A percentile compares a stretch with the other conserved stretches of the same genome.
These are phyloP conservation scores for Colletotrichum gloeosporioides DNA, from an alignment of 2,329 filamentous ascomycete genomes.

Conservation along the genomic window DNA sequence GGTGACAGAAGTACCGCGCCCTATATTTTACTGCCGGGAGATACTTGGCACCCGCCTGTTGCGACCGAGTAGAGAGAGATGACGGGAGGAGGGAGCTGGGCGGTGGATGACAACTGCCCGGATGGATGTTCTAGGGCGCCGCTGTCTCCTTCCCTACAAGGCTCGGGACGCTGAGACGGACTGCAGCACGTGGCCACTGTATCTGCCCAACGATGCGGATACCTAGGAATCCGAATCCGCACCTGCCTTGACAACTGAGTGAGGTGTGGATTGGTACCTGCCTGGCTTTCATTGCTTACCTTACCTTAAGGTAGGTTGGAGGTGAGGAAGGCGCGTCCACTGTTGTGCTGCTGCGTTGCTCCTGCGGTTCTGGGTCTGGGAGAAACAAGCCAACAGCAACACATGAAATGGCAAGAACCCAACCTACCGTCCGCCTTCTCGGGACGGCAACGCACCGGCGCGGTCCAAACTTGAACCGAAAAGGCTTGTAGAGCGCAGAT, in stretches of 20 bases:
- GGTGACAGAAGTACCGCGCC: not conserved
- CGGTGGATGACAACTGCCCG: not conserved
- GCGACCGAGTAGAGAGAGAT: not conserved
- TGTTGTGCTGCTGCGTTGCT: not conserved
- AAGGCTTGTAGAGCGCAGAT: not conserved
- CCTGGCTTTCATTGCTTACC: too few relatives aligned
- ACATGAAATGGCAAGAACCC: not conserved
- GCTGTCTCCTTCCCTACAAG: not conserved
- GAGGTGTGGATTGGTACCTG: too few relatives aligned
- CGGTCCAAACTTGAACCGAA: conserved; percentile 1
- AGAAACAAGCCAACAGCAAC: not conserved
- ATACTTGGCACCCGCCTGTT: not conserved
- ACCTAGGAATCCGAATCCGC: not conserved
- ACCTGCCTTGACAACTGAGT: not conserved
- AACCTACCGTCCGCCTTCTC: not conserved
- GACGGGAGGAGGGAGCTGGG: not conserved
- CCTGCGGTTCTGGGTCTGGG: not conserved
- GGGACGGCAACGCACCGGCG: not conserved
- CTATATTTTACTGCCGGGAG: not conserved
- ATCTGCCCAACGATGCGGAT: not conserved
- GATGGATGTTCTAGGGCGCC: not conserved
- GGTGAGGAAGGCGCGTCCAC: not conserved
- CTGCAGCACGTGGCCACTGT: conserved; percentile 9
- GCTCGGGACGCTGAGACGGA: not conserved
- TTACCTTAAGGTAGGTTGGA: not conserved